These are phyloP conservation scores for Dioscorea dumetorum DNA, from an alignment of 106 monocot genomes.

Conservation along the genomic window DNA sequence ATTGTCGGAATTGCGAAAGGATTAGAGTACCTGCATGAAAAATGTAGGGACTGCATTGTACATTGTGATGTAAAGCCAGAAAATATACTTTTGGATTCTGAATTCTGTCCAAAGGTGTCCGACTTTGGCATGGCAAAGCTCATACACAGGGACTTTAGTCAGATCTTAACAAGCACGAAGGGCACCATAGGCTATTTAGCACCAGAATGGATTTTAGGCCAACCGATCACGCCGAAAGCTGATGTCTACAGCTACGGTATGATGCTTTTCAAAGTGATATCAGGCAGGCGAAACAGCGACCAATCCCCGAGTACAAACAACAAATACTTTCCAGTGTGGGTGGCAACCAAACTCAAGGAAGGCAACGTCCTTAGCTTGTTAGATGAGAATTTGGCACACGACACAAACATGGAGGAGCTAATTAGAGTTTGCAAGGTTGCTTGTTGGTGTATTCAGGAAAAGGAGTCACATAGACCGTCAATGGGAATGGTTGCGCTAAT, in stretches of 20 bases:
- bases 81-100: constrained; percentile 45
- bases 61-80: constrained; percentile 40
- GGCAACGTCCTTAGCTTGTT: constrained; percentile 13
- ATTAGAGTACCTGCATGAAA: constrained; percentile 32
- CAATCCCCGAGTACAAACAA: not conserved
- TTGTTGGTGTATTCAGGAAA: constrained; percentile 43
- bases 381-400: constrained; percentile 16
- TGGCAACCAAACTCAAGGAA: constrained; percentile 15
- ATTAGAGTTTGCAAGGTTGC: constrained; percentile 29
- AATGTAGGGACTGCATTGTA: constrained; percentile 37
- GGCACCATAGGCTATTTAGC: constrained; percentile 60
- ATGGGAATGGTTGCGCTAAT: constrained; percentile 19
- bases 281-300: constrained; percentile 34
- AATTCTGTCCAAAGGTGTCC: constrained; percentile 35
- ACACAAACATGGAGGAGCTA: constrained; percentile 17
- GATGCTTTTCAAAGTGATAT: constrained; percentile 54
- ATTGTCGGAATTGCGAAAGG: constrained; percentile 21
- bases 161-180: constrained; percentile 50
- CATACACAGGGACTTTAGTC: constrained; percentile 44
- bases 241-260: constrained; percentile 63
- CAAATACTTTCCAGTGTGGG: constrained; percentile 35
- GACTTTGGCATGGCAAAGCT: constrained; percentile 72
- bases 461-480: constrained; percentile 24
- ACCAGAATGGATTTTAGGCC: constrained; percentile 59
- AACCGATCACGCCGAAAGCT: constrained; percentile 38